Evolutionary conservation across 176 grass and related monocot genomes (phyloP), one percentile per base, ranked within the genome.

Genomic region (Ensete ventricosum): DNA sequence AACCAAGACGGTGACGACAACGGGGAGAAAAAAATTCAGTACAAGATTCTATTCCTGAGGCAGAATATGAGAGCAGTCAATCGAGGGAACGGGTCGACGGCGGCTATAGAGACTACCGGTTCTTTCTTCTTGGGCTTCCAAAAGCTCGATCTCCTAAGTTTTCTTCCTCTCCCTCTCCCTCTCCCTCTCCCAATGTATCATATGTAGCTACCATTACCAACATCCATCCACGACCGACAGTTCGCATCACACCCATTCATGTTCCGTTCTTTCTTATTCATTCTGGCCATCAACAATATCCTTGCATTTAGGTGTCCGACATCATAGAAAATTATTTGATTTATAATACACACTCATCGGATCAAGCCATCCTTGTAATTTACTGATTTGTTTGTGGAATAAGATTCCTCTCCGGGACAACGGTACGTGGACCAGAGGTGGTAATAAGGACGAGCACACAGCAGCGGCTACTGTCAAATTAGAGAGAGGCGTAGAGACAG

Each of bases 381-480:
- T 89, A 90, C 90, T 96, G 81, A 90, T 96, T 90, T 90, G 79
- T 92, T 83, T 64, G 82, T 87, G 86, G 85, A 87, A 88, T 88
- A 78, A 84, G 85, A 80, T 86, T 89, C 80, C 67, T 64, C 83
- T 72, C 81, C 85, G 24, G 76, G 79, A 68, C 81, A 78, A 64
- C 20, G 10, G 64, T 81, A 81, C 67, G 86, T 78, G 49, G 73
- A 64, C 78, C 48, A 72, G 68, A 67, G 78, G 69, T 70, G 71
- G 83, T 90, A 86, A 91, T 86, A 76, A 82, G 24, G 24, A 24
- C 24, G 24, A 77, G 81, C 24, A 24, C 24, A 24, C 24, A 24
- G 24, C 24, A 83, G 51, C 50, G 55, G 27, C 67, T 71, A 85
- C 77, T 52, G 74, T 52, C 52, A 13, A 53, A 71, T 52, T 14